These are phyloP conservation scores for Physcomitrium patens DNA, from an alignment of 225 moss, liverwort and hornwort species.

Conservation along the genomic window DNA sequence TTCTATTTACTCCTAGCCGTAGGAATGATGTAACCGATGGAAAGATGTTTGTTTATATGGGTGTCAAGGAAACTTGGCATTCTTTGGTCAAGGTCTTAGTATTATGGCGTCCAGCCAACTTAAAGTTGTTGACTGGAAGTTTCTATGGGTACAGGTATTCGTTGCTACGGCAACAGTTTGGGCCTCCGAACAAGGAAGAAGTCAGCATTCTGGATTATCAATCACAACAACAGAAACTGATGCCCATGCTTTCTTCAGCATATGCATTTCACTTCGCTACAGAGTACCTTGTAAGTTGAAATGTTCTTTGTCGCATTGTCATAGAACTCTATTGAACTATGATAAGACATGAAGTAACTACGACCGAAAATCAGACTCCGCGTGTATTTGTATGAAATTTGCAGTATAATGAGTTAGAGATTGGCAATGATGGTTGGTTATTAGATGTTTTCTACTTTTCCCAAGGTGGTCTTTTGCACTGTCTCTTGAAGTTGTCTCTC, in stretches of 20 bases:
- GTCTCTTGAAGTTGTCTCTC: not conserved
- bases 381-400: not conserved
- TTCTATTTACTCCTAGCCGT: slow-evolving; percentile 3
- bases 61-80: not conserved
- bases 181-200: slow-evolving; percentile 76
- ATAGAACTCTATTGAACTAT: not conserved
- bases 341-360: not conserved
- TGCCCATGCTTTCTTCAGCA: slow-evolving; percentile 80
- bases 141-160: slow-evolving; percentile 60
- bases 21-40: slow-evolving; percentile 1
- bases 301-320: not conserved
- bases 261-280: slow-evolving; percentile 88
- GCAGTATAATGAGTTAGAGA: slow-evolving; percentile 9
- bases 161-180: slow-evolving; percentile 82
- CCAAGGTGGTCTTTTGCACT: too few relatives aligned
- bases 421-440: not conserved
- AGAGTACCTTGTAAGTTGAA: slow-evolving; percentile 59
- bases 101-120: not conserved
- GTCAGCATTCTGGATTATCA: slow-evolving; percentile 86
- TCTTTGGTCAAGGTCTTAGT: slow-evolving; percentile 22
- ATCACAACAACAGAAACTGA: slow-evolving; percentile 89
- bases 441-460: not conserved
- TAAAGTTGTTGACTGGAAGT: not conserved
- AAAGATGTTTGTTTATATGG: not conserved
- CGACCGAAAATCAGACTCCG: not conserved